Percentiles rank a stretch among this genome's conserved stretches.
These are phyloP conservation scores for Suillus weaverae DNA, from an alignment of 768 basidiomycete species.

Conservation along the genomic window DNA sequence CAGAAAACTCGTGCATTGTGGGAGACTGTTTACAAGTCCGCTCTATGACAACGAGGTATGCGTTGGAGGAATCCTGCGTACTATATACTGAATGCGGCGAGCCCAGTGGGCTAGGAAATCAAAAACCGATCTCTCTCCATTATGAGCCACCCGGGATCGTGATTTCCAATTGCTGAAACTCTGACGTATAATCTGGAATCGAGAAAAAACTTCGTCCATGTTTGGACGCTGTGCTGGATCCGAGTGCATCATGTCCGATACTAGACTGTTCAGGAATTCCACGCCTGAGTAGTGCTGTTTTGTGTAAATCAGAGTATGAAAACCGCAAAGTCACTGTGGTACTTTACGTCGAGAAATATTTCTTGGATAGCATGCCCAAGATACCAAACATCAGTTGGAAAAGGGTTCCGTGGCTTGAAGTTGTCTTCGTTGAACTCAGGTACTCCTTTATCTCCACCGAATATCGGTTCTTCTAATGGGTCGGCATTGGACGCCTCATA, in stretches of 20 bases:
- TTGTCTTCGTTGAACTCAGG: slow-evolving; percentile 38
- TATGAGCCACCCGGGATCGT: slow-evolving; percentile 30
- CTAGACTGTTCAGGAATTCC: slow-evolving; percentile 29
- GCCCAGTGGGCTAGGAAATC: slow-evolving; percentile 18
- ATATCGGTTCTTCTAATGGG: slow-evolving; percentile 29
- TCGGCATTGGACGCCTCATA: slow-evolving; percentile 27
- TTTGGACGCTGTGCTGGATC: slow-evolving; percentile 34
- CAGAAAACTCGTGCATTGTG: background rate
- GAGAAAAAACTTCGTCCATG: slow-evolving; percentile 25
- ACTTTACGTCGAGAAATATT: slow-evolving; percentile 33
- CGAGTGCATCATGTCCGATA: slow-evolving; percentile 35
- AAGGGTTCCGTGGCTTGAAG: slow-evolving; percentile 34
- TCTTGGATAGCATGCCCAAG: slow-evolving; percentile 38
- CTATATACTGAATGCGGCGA: slow-evolving; percentile 14
- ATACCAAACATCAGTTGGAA: slow-evolving; percentile 45
- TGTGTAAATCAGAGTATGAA: background rate
- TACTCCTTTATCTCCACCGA: slow-evolving; percentile 43
- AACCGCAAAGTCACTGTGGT: background rate
- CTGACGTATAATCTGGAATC: slow-evolving; percentile 17
- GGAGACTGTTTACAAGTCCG: background rate
- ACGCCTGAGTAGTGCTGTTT: background rate
- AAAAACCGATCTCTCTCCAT: slow-evolving; percentile 9
- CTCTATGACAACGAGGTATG: background rate
- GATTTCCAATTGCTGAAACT: slow-evolving; percentile 16
- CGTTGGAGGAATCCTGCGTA: slow-evolving; percentile 15